Evolutionary conservation across 208 protist genomes (phyloP), one percentile per base, ranked within the genome.

Genomic region (Leishmania aethiopica): DNA sequence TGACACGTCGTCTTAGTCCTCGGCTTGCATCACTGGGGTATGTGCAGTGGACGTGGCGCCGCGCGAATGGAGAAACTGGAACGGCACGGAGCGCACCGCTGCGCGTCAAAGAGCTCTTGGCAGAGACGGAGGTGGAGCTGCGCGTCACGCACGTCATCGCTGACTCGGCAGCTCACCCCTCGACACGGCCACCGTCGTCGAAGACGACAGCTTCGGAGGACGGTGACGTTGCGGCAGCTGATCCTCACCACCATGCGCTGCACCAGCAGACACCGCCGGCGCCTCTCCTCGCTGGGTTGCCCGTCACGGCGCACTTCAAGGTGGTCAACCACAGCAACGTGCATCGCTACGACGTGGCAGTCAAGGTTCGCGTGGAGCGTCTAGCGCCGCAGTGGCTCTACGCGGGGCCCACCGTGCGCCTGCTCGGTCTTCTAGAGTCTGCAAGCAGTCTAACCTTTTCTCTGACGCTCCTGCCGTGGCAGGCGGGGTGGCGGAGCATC

Each of bases 401-500:
- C 88, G 82, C 88, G n/a, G 93, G 92, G 1, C 85, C 89, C 13
- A 82, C 89, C n/a, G 32, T 89, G n/a, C 80, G 67, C 47, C 87
- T 84, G 7, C 76, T 95, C 28, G 91, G 89, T 5, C 25, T 74
- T 45, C 42, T 92, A 47, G 80, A 89, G n/a, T 60, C 84, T 1
- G 66, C 60, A 51, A 82, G 86, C 35, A 69, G 59, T 3, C 32
- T 89, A n/a, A 37, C 10, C 69, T 95, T 92, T 53, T 66, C 81
- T 51, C 70, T 96, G 17, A 85, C 81, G 59, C 84, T 96, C 59
- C 75, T 96, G 53, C 91, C 93, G 49, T 96, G 93, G 90, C 85
- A 85, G 47, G 42, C 86, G 15, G 93, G 93, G 3, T 90, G 88
- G 89, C 79, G 92, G 10, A 25, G 45, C 59, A n/a, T 96, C 49